Evolutionary conservation across 2,329 filamentous ascomycete genomes (phyloP).

Genomic region (Aspergillus quadrilineatus): DNA sequence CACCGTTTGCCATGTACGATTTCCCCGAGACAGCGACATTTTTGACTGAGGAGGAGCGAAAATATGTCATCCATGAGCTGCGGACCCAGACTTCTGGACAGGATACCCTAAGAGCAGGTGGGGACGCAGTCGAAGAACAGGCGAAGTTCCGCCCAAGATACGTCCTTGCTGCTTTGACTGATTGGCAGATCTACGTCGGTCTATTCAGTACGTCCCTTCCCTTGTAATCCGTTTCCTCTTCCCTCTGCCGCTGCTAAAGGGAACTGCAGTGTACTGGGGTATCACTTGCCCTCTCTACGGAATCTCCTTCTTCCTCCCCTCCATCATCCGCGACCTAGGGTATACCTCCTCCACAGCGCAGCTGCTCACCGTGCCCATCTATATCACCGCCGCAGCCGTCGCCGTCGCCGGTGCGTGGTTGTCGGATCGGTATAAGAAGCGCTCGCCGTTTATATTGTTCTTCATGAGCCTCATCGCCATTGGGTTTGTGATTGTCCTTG

Average conservation of each 20-base stretch:
- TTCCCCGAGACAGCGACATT: slow-evolving; percentile 47
- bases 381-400: slow-evolving; percentile 40
- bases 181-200: slow-evolving; percentile 45
- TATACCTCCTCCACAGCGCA: slow-evolving; percentile 42
- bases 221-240: no score
- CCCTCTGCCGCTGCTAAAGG: background rate
- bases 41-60: slow-evolving; percentile 41
- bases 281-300: slow-evolving; percentile 45
- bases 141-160: slow-evolving; percentile 40
- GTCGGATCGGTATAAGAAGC: slow-evolving; percentile 57
- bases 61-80: slow-evolving; percentile 39
- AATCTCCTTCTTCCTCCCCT: slow-evolving; percentile 41
- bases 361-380: slow-evolving; percentile 43
- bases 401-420: slow-evolving; percentile 51
- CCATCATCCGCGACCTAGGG: slow-evolving; percentile 44
- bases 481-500: slow-evolving; percentile 56
- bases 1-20: slow-evolving; percentile 49
- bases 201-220: slow-evolving; percentile 34
- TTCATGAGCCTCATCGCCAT: slow-evolving; percentile 55
- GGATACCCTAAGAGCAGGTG: slow-evolving; percentile 15
- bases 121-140: slow-evolving; percentile 28
- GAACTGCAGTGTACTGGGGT: slow-evolving; percentile 40
- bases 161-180: slow-evolving; percentile 40
- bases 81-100: slow-evolving; percentile 34
- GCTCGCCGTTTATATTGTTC: slow-evolving; percentile 56